Evolutionary conservation across 2,329 filamentous ascomycete species (phyloP), one percentile per base, ranked within the genome.

Genomic region (Fonsecaea multimorphosa): DNA sequence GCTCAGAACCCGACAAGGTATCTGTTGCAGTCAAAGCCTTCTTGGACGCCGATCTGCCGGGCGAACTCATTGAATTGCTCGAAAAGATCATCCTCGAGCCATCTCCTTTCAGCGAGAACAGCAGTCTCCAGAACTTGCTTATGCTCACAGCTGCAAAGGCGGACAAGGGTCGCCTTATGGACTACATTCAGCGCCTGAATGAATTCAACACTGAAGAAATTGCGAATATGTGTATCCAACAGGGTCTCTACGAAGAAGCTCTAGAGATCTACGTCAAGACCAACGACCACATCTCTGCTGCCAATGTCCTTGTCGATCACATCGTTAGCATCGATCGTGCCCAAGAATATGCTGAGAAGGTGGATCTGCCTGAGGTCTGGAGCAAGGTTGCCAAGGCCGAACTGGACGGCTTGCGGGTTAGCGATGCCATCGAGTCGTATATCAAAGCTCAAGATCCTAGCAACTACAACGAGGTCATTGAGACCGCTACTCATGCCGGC

Each of bases 21-120:
- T 96, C 92, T 0, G 86, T 97, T 71, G 95, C 95, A 55, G 95
- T 99, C 64, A 91, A 96, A 74, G 90, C 93, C 49, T 96, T 99
- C 84, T 87, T 99, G 60, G 89, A 90, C 71, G 91, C 91, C 63
- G 95, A 99, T 75, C 85, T 99, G 71, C 95, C 95, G 8, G 89
- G 89, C 3, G 95, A 99, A 82, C 86, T 99, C 58, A 98, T 99
- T 74, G 96, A 99, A 79, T 87, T 99, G 40, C 86, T 99, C 19
- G 96, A 99, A 84, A 99, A 98, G 88, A 99, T 99, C 72, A 94
- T 99, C 34, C 84, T 99, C n/a, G 95, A 99, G 83, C 96, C 95
- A n/a, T 96, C 94, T 3, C 92, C 92, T 4, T 99, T 99, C 84
- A 97, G 92, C 74, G 96, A 99, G 81, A 99, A 99, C 79, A 87